Evolutionary conservation across 495 filamentous ascomycete species (phyloP), one percentile per base, ranked within the genome.

Genomic region (Lineolata rhizophorae): DNA sequence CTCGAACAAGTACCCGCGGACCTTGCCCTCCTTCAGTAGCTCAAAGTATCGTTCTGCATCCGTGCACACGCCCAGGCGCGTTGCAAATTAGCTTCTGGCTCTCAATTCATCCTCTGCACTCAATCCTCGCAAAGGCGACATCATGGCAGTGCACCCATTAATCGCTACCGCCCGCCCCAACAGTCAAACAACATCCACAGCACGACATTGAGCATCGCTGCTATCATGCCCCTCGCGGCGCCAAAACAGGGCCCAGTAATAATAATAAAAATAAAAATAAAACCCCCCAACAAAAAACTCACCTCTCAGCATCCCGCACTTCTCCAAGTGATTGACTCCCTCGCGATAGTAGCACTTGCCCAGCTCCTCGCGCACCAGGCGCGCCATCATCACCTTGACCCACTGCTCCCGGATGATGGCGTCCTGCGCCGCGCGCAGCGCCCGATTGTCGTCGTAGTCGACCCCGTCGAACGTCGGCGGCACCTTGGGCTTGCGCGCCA

Each of bases 261-360:
- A n/a, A n/a, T n/a, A n/a, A n/a, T n/a, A n/a, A n/a, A n/a, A n/a
- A n/a, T n/a, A n/a, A n/a, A n/a, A n/a, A n/a, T n/a, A n/a, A n/a
- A n/a, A n/a, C n/a, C n/a, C n/a, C n/a, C n/a, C n/a, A n/a, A n/a
- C n/a, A n/a, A n/a, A 25, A 18, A 16, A 62, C 76, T 59, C 43
- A 95, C 87, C 84, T 73, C 90, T 67, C 57, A 93, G 55, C 47
- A 60, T 57, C 45, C 80, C 82, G 55, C 87, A 97, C 60, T 94
- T 97, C 68, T 93, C 85, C 43, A 95, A 54, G 55, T 97, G 87
- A 55, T 95, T 95, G 35, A 93, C 79, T 3, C 87, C 87, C 56
- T 97, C 84, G 35, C 75, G 64, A 47, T 67, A 65, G 62, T 97
- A 97, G 57, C 87, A 97, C 62, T 91, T 93, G 44, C 79, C 70